These are phyloP conservation scores for Aureobasidium sp. DNA, from an alignment of 2,329 filamentous ascomycete genomes.

Conservation along the genomic window DNA sequence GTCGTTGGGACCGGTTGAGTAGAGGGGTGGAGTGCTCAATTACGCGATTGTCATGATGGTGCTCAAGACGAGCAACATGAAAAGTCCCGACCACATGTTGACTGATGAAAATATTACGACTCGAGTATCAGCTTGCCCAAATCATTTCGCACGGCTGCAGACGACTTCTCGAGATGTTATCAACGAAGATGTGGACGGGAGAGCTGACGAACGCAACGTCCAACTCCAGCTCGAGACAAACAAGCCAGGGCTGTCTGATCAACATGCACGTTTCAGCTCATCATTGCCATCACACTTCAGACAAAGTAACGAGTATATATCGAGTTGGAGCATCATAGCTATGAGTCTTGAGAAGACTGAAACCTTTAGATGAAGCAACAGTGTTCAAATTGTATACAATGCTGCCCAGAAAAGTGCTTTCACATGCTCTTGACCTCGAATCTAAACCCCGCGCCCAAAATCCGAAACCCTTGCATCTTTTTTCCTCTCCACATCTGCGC, in stretches of 20 bases:
- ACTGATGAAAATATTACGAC: neutral
- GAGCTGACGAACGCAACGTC: neutral
- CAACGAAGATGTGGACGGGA: neutral
- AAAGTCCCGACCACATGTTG: slow-evolving; percentile 53
- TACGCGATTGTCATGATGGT: slow-evolving; percentile 59
- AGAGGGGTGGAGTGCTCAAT: slow-evolving; percentile 28
- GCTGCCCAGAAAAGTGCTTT: too few species aligned
- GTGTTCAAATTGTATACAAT: too few species aligned
- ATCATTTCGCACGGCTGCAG: neutral
- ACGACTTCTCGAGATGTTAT: neutral
- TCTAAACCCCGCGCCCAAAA: too few species aligned
- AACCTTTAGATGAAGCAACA: too few species aligned
- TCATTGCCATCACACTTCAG: too few species aligned
- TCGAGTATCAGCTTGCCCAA: neutral
- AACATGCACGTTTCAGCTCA: neutral
- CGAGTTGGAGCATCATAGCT: too few species aligned
- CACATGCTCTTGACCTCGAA: too few species aligned
- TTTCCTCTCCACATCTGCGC: neutral
- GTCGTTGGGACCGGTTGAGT: neutral
- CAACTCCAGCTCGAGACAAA: neutral
- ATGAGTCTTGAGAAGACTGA: too few species aligned
- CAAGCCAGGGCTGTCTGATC: neutral
- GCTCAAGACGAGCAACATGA: slow-evolving; percentile 58
- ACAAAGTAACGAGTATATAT: too few species aligned
- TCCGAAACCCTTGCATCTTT: neutral